These are phyloP conservation scores for Paramarasmius palmivorus DNA, from an alignment of 1,284 basidiomycete species.

Conservation along the genomic window DNA sequence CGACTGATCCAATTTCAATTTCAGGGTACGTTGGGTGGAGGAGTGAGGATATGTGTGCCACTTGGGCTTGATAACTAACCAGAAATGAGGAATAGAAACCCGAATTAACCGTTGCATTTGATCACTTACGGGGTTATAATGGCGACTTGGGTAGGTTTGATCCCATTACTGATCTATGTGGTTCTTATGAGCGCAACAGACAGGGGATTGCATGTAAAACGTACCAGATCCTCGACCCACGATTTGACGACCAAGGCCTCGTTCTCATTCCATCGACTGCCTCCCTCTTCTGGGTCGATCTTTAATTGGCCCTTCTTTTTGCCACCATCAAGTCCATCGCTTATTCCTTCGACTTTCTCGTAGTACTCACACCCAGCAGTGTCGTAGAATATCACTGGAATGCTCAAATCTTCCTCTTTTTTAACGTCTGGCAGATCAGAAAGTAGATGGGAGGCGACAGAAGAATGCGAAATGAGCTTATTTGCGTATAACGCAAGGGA, in stretches of 20 bases:
- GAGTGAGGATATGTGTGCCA: constrained; percentile 73
- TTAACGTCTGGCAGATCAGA: constrained; percentile 59
- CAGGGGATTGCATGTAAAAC: constrained; percentile 24
- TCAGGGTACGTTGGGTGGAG: constrained; percentile 65
- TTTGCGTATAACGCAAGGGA: constrained; percentile 80
- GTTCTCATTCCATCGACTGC: constrained; percentile 88
- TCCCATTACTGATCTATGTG: constrained; percentile 64
- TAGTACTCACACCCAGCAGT: constrained; percentile 92
- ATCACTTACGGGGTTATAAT: constrained; percentile 82
- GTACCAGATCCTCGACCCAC: constrained; percentile 80
- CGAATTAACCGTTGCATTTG: background rate
- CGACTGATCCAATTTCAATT: constrained; percentile 88
- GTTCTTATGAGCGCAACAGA: background rate
- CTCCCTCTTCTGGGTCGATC: constrained; percentile 85
- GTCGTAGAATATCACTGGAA: constrained; percentile 90
- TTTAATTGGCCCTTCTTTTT: constrained; percentile 88
- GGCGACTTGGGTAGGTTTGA: constrained; percentile 78
- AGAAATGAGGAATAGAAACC: constrained; percentile 7
- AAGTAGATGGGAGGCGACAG: constrained; percentile 74
- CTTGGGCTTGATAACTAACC: constrained; percentile 86
- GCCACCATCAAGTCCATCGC: constrained; percentile 36
- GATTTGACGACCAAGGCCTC: constrained; percentile 83
- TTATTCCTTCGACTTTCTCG: constrained; percentile 68
- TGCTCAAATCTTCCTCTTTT: constrained; percentile 70
- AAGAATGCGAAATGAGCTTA: constrained; percentile 69